These are phyloP conservation scores for Tolypocladium album DNA, from an alignment of 2,329 filamentous ascomycete species.

Conservation along the genomic window DNA sequence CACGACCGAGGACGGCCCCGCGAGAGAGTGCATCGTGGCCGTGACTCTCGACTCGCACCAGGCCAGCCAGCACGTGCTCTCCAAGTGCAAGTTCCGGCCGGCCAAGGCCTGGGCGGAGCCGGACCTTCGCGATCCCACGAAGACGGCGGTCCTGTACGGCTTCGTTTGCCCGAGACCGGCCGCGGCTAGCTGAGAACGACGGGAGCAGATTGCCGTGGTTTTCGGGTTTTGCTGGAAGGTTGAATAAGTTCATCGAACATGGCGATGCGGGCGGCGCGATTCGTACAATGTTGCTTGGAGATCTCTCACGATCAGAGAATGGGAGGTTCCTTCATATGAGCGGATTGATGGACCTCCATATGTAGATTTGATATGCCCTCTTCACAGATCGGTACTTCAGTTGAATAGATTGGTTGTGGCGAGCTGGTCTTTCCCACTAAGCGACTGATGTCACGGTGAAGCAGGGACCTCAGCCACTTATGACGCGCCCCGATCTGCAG, in stretches of 20 bases:
- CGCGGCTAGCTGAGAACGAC: neutral
- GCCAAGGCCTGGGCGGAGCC: conserved; percentile 27
- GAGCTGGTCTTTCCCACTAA: neutral
- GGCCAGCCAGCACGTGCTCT: conserved; percentile 44
- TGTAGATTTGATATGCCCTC: neutral
- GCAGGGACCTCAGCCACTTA: neutral
- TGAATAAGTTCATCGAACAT: neutral
- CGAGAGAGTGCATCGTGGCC: conserved; percentile 30
- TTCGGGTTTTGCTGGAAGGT: neutral
- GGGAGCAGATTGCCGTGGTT: neutral
- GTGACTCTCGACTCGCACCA: conserved; percentile 37
- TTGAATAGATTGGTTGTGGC: neutral
- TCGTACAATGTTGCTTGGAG: neutral
- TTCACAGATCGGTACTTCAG: neutral
- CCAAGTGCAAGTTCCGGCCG: conserved; percentile 33
- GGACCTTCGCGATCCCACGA: conserved; percentile 9
- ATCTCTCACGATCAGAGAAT: neutral
- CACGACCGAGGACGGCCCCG: conserved; percentile 12
- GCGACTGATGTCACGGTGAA: neutral
- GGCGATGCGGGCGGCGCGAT: neutral
- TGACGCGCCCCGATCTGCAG: neutral
- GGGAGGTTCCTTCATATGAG: neutral
- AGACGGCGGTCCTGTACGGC: conserved; percentile 12
- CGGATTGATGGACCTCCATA: neutral
- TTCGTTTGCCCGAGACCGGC: conserved; percentile 6